Evolutionary conservation across 352 stramenopile species (phyloP), one percentile per base, ranked within the genome.

Genomic region (Thalassiosira exigua): DNA sequence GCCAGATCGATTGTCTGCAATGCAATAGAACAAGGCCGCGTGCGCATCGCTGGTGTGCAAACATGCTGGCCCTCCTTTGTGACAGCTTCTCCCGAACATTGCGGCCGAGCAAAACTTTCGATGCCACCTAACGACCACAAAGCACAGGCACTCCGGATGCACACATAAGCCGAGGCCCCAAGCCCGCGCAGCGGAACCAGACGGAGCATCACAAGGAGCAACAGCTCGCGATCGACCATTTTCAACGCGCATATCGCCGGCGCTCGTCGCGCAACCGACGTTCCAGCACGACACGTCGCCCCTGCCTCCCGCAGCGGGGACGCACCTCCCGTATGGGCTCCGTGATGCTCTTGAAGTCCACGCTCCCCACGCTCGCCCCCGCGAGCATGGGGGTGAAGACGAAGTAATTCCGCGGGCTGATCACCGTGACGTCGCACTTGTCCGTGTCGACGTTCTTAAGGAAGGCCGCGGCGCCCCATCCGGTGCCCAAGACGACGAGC

Each of bases 361-460:
- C 92, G 1, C 90, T 95, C 2, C 92, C 90, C 19, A 95, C 91
- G 50, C 79, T 88, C 14, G 90, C 88, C 22, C 91, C 92, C 12
- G 93, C 93, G 4, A 96, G 75, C 93, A 96, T 96, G 41, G 93
- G 92, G 3, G 93, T 96, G 69, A 96, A 96, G 0, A 96, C 68
- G 56, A 96, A 96, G 73, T 95, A 95, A 66, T 96, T 95, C 19
- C 93, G 44, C 1, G 93, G 93, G 51, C 84, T 93, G 21, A 96
- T 86, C 4, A 93, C 82, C 2, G 86, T 95, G 2, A 96, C 91
- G 73, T 95, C 90, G 46, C 91, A 93, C 57, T 91, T 83, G 26
- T 76, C 32, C 0, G 79, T 82, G 67, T 95, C 89, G 58, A 96
- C 90, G 26, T 80, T 84, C 69, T 95, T 94, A 4, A 96, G 68